Conservation (phyloP, 140 eudicot species). For the Artemisia princeps region DNA sequence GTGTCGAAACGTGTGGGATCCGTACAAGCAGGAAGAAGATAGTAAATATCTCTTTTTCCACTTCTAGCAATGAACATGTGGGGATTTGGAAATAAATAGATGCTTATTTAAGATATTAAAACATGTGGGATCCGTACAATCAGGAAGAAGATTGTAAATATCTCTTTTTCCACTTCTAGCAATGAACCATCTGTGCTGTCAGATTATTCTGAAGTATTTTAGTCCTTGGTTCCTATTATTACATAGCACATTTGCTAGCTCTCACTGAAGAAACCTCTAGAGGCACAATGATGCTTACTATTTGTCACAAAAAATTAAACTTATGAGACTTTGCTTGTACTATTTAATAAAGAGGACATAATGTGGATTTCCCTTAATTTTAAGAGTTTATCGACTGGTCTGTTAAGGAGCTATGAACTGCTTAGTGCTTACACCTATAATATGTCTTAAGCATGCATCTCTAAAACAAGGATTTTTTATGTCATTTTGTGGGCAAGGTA, state of each 20-base stretch:
- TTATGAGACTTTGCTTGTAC: neutral
- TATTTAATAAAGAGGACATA: neutral
- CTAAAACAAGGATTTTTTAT: too few species aligned
- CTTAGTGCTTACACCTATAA: too few species aligned
- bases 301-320: neutral
- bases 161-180: too few species aligned
- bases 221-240: too few species aligned
- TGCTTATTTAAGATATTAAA: slow-evolving; percentile 19
- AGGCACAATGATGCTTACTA: neutral
- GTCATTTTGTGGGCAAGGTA: too few species aligned
- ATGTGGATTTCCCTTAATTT: too few species aligned
- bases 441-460: too few species aligned
- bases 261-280: slow-evolving; percentile 6
- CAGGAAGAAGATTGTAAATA: neutral
- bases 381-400: neutral
- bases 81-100: neutral
- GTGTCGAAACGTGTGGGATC: slow-evolving; percentile 15
- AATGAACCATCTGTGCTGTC: too few species aligned
- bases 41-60: too few species aligned
- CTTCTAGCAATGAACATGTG: too few species aligned
- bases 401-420: neutral
- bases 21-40: too few species aligned
- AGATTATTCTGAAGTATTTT: too few species aligned
- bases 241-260: neutral
- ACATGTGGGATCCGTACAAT: slow-evolving; percentile 16